phyloP scores from a whole-genome alignment of 495 filamentous ascomycete species.

The Neurospora tetrasperma region DNA sequence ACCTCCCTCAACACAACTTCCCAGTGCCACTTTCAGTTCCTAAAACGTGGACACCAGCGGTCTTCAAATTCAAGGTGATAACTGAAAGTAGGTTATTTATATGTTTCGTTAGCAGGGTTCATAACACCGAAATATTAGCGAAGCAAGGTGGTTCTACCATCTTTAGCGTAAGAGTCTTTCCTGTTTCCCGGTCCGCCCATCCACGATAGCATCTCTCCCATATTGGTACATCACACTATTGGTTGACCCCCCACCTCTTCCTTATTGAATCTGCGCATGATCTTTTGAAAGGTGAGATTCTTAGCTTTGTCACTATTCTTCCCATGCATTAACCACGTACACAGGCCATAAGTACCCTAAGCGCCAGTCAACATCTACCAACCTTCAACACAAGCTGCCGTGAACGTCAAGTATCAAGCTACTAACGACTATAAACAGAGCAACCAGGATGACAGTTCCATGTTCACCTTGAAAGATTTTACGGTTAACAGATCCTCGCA shows the following conservation, averaged over 20 bases:
- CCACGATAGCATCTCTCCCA: background rate
- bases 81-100: too few species aligned
- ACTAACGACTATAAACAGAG: background rate
- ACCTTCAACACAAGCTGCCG: background rate
- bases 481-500: background rate
- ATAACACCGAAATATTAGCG: background rate
- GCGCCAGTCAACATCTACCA: background rate
- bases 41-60: background rate
- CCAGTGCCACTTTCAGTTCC: background rate
- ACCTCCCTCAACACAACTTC: background rate
- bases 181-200: background rate
- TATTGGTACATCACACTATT: background rate
- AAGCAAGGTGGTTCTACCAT: background rate
- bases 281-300: background rate
- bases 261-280: background rate
- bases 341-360: background rate
- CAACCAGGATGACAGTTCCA: background rate
- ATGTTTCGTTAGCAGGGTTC: background rate
- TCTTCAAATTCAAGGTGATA: background rate
- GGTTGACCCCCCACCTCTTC: background rate
- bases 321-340: background rate
- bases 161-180: background rate
- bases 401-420: background rate
- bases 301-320: background rate
- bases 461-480: background rate